These are phyloP conservation scores for Tephrocybe sp. DNA, from an alignment of 768 basidiomycete species.

Conservation along the genomic window DNA sequence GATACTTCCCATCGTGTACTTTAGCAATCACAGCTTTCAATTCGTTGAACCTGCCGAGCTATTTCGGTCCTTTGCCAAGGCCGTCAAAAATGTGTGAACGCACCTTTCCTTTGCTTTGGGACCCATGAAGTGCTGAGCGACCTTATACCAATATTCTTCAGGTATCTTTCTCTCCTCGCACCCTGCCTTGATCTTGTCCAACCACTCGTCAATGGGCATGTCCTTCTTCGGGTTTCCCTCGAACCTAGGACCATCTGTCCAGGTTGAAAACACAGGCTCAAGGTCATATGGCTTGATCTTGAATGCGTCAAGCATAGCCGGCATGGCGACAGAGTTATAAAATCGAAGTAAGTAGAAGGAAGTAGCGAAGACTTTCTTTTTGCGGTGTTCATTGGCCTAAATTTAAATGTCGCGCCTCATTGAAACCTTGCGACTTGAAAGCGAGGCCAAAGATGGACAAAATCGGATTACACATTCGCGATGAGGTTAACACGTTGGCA, in stretches of 20 bases:
- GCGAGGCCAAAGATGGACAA: constrained; percentile 1
- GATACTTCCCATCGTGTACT: constrained; percentile 74
- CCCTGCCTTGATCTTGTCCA: constrained; percentile 70
- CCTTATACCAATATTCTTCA: constrained; percentile 82
- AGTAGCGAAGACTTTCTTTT: background rate
- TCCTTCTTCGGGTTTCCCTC: constrained; percentile 71
- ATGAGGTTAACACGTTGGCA: too few species aligned
- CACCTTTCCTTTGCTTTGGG: constrained; percentile 63
- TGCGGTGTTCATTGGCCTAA: background rate
- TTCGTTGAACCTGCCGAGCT: constrained; percentile 54
- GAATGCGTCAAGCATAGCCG: constrained; percentile 68
- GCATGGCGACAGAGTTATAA: background rate
- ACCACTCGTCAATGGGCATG: constrained; percentile 69
- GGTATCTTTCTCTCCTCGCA: constrained; percentile 71
- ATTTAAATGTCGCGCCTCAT: constrained; percentile 21
- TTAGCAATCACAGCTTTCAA: constrained; percentile 73
- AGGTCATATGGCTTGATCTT: constrained; percentile 79
- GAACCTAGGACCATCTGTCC: constrained; percentile 69
- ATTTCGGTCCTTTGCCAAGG: too few species aligned
- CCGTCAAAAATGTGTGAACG: too few species aligned
- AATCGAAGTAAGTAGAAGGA: background rate
- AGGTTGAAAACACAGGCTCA: constrained; percentile 62
- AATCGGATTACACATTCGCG: too few species aligned
- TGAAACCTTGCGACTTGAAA: constrained; percentile 19
- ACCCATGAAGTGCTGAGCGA: constrained; percentile 75